Conservation (phyloP, 2,329 filamentous ascomycete genomes). For the Rhynchosporium secalis region DNA sequence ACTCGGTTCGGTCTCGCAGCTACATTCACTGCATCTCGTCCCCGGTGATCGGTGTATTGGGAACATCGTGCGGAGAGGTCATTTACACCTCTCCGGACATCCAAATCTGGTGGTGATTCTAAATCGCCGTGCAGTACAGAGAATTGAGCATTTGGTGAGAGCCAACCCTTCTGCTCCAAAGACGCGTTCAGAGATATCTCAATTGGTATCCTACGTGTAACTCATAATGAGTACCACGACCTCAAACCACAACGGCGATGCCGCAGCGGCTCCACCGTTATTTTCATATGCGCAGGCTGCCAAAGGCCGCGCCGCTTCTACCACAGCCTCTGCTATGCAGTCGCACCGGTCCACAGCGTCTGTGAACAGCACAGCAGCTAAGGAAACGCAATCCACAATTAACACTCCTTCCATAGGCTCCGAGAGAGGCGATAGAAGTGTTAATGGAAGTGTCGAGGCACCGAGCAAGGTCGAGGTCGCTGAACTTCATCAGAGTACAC, state of each 20-base stretch:
- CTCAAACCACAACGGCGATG: constrained; percentile 41
- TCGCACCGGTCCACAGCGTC: constrained; percentile 38
- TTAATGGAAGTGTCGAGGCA: constrained; percentile 32
- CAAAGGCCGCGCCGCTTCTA: constrained; percentile 61
- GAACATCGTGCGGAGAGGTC: constrained; percentile 41
- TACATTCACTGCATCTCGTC: constrained; percentile 6
- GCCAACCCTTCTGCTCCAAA: constrained; percentile 18
- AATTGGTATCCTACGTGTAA: constrained; percentile 15
- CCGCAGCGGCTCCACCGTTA: constrained; percentile 47
- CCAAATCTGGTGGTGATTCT: constrained; percentile 36
- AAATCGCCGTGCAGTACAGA: constrained; percentile 29
- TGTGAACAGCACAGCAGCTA: constrained; percentile 37
- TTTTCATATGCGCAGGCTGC: constrained; percentile 98
- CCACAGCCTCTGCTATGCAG: constrained; percentile 32
- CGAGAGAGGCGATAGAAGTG: constrained; percentile 33
- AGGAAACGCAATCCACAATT: constrained; percentile 33
- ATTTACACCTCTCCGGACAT: constrained; percentile 43
- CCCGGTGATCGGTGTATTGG: constrained; percentile 23
- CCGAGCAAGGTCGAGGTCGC: constrained; percentile 27
- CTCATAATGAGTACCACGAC: constrained; percentile 46
- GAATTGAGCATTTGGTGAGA: constrained; percentile 20
- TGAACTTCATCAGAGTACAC: constrained; percentile 26
- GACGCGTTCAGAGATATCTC: constrained; percentile 17
- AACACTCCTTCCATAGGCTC: constrained; percentile 34
- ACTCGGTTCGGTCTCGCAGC: constrained; percentile 10